A percentile compares a stretch with the other conserved stretches of the same genome.
phyloP scores from a whole-genome alignment of 441 rosid genomes.

The Dalechampia spathulata region DNA sequence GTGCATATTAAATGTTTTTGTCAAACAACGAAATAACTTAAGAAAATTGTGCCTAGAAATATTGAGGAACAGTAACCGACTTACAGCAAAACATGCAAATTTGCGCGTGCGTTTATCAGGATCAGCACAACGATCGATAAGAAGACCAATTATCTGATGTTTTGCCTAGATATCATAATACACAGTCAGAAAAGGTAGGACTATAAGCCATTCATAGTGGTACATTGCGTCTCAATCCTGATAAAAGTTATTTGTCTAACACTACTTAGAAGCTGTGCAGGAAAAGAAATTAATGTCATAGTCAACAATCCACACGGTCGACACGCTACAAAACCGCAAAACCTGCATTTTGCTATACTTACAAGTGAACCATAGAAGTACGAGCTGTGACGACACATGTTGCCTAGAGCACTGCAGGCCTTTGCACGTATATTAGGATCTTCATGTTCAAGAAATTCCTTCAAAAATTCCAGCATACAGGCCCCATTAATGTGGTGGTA shows the following conservation, averaged over 20 bases:
- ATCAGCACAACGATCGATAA: slow-evolving; percentile 94
- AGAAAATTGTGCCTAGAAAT: background rate
- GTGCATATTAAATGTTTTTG: background rate
- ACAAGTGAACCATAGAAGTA: slow-evolving; percentile 76
- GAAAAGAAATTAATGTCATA: background rate
- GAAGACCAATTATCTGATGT: slow-evolving; percentile 56
- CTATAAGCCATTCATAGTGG: slow-evolving; percentile 1
- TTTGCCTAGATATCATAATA: slow-evolving; percentile 45
- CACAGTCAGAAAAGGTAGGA: slow-evolving; percentile 21
- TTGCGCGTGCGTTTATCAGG: slow-evolving; percentile 90
- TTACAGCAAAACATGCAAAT: slow-evolving; percentile 98
- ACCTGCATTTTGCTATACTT: slow-evolving; percentile 37
- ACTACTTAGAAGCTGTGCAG: no score
- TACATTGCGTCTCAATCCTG: background rate
- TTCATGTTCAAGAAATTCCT: slow-evolving; percentile 62
- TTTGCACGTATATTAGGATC: slow-evolving; percentile 92
- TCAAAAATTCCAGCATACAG: slow-evolving; percentile 55
- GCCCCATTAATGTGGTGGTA: slow-evolving; percentile 81
- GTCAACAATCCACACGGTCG: slow-evolving; percentile 4
- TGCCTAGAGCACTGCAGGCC: slow-evolving; percentile 96
- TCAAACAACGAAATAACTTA: background rate
- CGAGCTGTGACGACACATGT: slow-evolving; percentile 92
- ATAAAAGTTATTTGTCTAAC: no score
- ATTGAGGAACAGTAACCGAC: background rate
- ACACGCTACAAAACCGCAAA: slow-evolving; percentile 7